Percentiles rank a stretch among this genome's conserved stretches.
These are phyloP conservation scores for Rhizophlyctis rosea DNA, from an alignment of 192 early-diverging fungal species.

Conservation along the genomic window DNA sequence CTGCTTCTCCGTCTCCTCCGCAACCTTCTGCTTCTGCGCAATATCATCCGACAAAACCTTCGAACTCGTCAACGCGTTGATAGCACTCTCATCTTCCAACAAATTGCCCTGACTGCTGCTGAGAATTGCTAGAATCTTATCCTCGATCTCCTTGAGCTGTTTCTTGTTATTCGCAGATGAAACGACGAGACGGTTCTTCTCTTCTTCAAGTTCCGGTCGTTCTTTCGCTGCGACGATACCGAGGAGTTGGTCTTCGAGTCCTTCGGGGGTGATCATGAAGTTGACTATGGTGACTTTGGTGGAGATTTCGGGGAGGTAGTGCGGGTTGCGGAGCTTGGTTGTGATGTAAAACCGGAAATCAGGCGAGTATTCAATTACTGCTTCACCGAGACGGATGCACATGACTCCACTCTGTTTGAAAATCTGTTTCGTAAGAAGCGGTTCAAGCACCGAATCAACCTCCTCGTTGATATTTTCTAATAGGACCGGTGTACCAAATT, in stretches of 20 bases:
- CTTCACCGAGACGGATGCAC: slow-evolving; percentile 56
- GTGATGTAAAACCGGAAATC: slow-evolving; percentile 63
- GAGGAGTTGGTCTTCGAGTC: slow-evolving; percentile 58
- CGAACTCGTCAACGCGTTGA: slow-evolving; percentile 54
- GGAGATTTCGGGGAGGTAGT: slow-evolving; percentile 61
- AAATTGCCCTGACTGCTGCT: slow-evolving; percentile 55
- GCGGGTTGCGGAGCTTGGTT: slow-evolving; percentile 58
- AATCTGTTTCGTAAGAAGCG: slow-evolving; percentile 59
- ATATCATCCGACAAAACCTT: slow-evolving; percentile 60
- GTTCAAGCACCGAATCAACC: slow-evolving; percentile 61
- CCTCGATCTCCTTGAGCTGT: slow-evolving; percentile 64
- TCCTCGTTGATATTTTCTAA: slow-evolving; percentile 63
- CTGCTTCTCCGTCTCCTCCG: slow-evolving; percentile 59
- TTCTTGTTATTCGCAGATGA: slow-evolving; percentile 58
- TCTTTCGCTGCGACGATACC: slow-evolving; percentile 64
- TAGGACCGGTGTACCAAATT: slow-evolving; percentile 60
- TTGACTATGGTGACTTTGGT: slow-evolving; percentile 64
- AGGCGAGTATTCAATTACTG: slow-evolving; percentile 59
- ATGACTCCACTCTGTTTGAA: slow-evolving; percentile 64
- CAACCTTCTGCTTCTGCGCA: slow-evolving; percentile 58
- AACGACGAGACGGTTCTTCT: slow-evolving; percentile 57
- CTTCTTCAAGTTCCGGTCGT: slow-evolving; percentile 64
- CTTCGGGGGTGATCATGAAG: slow-evolving; percentile 64
- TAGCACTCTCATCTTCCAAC: slow-evolving; percentile 61
- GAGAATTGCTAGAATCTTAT: slow-evolving; percentile 56